Percentiles rank a stretch among this genome's conserved stretches.
Conservation (phyloP, 1,284 basidiomycete genomes). For the Malassezia vespertilionis region DNA sequence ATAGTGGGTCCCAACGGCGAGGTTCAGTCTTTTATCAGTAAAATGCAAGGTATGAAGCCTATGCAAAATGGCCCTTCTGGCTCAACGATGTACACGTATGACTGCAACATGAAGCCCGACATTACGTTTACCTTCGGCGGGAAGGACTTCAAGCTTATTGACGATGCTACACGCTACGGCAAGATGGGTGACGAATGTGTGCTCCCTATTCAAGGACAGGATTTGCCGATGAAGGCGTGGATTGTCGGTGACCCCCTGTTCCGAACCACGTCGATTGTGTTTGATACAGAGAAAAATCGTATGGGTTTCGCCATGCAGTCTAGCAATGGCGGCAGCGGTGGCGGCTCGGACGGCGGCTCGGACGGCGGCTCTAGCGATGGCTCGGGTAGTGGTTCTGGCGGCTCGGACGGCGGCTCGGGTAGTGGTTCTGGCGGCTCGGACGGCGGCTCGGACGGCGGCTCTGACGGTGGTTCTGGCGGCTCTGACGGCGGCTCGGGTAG, state of each 20-base stretch:
- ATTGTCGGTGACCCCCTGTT: conserved; percentile 48
- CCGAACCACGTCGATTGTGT: conserved; percentile 44
- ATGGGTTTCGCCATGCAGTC: conserved; percentile 49
- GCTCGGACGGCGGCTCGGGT: neutral
- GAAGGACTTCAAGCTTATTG: conserved; percentile 23
- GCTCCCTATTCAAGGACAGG: conserved; percentile 40
- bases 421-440: neutral
- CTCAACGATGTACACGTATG: conserved; percentile 41
- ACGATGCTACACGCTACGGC: conserved; percentile 26
- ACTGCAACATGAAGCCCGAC: conserved; percentile 34
- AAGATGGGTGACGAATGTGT: conserved; percentile 32
- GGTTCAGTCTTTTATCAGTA: conserved; percentile 50
- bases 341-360: no score
- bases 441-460: no score
- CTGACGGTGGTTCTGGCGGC: neutral
- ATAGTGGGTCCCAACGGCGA: conserved; percentile 48
- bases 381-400: no score
- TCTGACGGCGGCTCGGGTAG: neutral
- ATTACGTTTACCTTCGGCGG: conserved; percentile 47
- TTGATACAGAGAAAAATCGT: conserved; percentile 47
- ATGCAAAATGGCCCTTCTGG: conserved; percentile 40
- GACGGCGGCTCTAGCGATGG: no score
- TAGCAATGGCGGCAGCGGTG: no score
- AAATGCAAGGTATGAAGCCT: conserved; percentile 49
- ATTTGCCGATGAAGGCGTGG: conserved; percentile 46